phyloP scores from a whole-genome alignment of 257 asterid species.

The Solanum lycopersicoides region DNA sequence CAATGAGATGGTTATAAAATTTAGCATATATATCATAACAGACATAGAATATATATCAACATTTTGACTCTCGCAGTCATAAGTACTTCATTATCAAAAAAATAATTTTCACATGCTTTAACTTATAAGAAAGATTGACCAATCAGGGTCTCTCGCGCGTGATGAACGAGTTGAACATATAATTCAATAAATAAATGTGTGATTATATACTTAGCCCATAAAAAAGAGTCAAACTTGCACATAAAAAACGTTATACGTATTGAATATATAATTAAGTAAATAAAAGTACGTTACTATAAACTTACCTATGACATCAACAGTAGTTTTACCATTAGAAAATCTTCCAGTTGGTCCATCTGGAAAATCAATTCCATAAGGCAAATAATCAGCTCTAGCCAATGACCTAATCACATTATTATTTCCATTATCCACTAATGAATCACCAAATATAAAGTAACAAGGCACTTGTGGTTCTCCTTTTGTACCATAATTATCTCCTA shows the following conservation, averaged over 20 bases:
- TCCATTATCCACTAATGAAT: constrained; percentile 35
- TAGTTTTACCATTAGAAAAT: constrained; percentile 30
- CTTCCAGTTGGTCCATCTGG: constrained; percentile 31
- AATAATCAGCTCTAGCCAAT: constrained; percentile 29
- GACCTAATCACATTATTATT: constrained; percentile 29
- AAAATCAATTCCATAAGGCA: constrained; percentile 35
- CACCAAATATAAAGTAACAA: constrained; percentile 31
- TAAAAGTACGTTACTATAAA: neutral
- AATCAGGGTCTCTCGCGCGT: fast-evolving
- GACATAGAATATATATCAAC: neutral
- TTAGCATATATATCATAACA: neutral
- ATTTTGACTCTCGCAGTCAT: too few species aligned
- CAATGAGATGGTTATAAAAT: neutral
- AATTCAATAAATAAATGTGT: neutral
- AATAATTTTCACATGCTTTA: neutral
- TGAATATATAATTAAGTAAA: neutral
- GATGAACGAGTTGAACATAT: neutral
- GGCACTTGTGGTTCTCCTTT: constrained; percentile 29
- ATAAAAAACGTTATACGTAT: neutral
- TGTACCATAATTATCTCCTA: neutral
- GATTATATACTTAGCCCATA: neutral
- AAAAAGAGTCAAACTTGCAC: neutral
- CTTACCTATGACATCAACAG: constrained; percentile 29
- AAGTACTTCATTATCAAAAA: neutral
- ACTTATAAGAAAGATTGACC: neutral